These are phyloP conservation scores for Chaetomidium leptoderma DNA, from an alignment of 495 filamentous ascomycete species.

Conservation along the genomic window DNA sequence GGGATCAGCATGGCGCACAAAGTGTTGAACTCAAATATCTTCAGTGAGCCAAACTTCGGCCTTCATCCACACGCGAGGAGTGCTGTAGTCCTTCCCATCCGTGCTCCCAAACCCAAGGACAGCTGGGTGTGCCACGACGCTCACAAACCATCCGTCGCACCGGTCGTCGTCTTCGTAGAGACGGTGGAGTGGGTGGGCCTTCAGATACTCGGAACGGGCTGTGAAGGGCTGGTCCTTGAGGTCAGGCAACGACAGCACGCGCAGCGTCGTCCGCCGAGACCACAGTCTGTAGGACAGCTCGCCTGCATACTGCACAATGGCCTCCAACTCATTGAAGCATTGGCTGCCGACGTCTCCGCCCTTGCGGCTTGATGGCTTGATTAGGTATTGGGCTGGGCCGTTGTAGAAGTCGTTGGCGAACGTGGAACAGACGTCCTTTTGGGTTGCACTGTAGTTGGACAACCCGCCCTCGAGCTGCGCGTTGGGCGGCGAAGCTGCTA, in stretches of 20 bases:
- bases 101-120: not conserved
- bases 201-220: not conserved
- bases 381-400: not conserved
- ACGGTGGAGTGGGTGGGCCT: conserved; percentile 7
- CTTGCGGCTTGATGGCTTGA: not conserved
- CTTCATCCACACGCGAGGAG: conserved; percentile 7
- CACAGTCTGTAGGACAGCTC: not conserved
- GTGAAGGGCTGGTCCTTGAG: not conserved
- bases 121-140: conserved; percentile 1
- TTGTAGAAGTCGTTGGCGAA: not conserved
- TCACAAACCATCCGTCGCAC: conserved; percentile 3
- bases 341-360: not conserved
- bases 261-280: not conserved
- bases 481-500: not conserved
- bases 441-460: not conserved
- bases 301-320: not conserved
- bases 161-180: conserved; percentile 7
- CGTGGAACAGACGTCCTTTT: not conserved
- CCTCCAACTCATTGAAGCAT: not conserved
- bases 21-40: not conserved
- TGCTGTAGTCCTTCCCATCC: conserved; percentile 4
- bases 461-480: not conserved
- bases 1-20: no score
- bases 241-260: not conserved
- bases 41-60: conserved; percentile 6